A percentile compares a stretch with the other conserved stretches of the same genome.
phyloP scores from a whole-genome alignment of 345 rosid genomes.

The Arabis hirsuta region DNA sequence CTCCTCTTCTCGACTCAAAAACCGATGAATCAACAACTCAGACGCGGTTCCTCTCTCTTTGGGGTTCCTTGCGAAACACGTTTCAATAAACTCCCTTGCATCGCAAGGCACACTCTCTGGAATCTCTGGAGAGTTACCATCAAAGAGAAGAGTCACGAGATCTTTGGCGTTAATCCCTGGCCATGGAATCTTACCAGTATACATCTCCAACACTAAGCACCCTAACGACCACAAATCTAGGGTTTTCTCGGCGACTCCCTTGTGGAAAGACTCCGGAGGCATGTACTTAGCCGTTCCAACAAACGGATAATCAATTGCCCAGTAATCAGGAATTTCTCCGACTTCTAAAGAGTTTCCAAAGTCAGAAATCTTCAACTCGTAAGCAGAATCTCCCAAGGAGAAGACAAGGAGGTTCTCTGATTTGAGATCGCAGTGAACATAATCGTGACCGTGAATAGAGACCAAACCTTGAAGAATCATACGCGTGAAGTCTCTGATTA shows the following conservation, averaged over 20 bases:
- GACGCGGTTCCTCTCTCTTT: background rate
- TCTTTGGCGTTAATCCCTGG: background rate
- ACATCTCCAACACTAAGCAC: slow-evolving; percentile 33
- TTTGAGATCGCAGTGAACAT: slow-evolving; percentile 20
- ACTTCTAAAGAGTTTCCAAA: background rate
- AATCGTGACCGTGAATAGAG: background rate
- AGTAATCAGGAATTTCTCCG: background rate
- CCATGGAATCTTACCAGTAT: background rate
- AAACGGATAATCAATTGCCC: background rate
- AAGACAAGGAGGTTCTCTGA: slow-evolving; percentile 22
- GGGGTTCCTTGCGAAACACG: slow-evolving; percentile 11
- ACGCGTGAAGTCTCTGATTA: slow-evolving; percentile 9
- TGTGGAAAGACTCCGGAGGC: slow-evolving; percentile 18
- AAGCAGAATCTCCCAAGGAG: background rate
- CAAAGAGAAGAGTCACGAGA: background rate
- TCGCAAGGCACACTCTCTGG: slow-evolving; percentile 12
- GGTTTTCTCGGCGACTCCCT: background rate
- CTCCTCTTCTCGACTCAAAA: background rate
- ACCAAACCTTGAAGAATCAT: slow-evolving; percentile 18
- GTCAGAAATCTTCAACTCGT: slow-evolving; percentile 23
- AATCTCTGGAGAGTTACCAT: slow-evolving; percentile 4
- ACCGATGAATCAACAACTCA: slow-evolving; percentile 1
- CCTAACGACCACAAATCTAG: slow-evolving; percentile 38
- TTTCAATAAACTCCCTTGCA: slow-evolving; percentile 22
- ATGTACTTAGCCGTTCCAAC: slow-evolving; percentile 11